Percentiles rank a stretch among this genome's conserved stretches.
These are phyloP conservation scores for Meira nashicola DNA, from an alignment of 1,284 basidiomycete genomes.

Conservation along the genomic window DNA sequence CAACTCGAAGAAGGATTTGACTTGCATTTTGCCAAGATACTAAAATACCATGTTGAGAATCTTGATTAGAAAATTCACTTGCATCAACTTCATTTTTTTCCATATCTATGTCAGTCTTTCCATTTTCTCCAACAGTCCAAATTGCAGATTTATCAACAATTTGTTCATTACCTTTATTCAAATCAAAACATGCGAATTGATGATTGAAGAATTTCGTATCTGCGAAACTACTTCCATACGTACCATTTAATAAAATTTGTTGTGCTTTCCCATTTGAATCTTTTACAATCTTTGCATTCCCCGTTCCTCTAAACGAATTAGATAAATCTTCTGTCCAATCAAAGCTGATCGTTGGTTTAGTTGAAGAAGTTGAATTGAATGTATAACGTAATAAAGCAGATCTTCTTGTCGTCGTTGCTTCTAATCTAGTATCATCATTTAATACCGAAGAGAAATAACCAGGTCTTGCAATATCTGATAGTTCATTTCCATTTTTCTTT, in stretches of 20 bases:
- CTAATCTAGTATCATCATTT: slow-evolving; percentile 37
- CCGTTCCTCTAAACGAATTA: slow-evolving; percentile 22
- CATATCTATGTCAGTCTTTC: too few relatives aligned
- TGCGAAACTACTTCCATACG: slow-evolving; percentile 35
- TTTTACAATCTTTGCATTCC: too few relatives aligned
- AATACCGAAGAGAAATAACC: slow-evolving; percentile 40
- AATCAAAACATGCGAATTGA: slow-evolving; percentile 34
- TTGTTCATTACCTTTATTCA: too few relatives aligned
- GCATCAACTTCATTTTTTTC: too few relatives aligned
- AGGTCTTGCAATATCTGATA: slow-evolving; percentile 24
- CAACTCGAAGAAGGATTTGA: slow-evolving; percentile 10
- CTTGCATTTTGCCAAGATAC: too few relatives aligned
- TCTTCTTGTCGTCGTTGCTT: slow-evolving; percentile 30
- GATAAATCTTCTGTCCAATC: slow-evolving; percentile 44
- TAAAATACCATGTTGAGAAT: too few relatives aligned
- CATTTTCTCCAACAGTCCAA: too few relatives aligned
- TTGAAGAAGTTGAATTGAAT: slow-evolving; percentile 20
- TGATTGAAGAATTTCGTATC: slow-evolving; percentile 24
- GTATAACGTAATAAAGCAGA: slow-evolving; percentile 37
- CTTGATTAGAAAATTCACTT: too few relatives aligned
- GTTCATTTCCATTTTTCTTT: not conserved
- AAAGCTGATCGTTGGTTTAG: slow-evolving; percentile 28
- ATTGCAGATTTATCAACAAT: too few relatives aligned
- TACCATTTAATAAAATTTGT: slow-evolving; percentile 27
- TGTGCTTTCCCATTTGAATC: too few relatives aligned